These are phyloP conservation scores for Gynandropsis gynandra DNA, from an alignment of 345 rosid species.

Conservation along the genomic window DNA sequence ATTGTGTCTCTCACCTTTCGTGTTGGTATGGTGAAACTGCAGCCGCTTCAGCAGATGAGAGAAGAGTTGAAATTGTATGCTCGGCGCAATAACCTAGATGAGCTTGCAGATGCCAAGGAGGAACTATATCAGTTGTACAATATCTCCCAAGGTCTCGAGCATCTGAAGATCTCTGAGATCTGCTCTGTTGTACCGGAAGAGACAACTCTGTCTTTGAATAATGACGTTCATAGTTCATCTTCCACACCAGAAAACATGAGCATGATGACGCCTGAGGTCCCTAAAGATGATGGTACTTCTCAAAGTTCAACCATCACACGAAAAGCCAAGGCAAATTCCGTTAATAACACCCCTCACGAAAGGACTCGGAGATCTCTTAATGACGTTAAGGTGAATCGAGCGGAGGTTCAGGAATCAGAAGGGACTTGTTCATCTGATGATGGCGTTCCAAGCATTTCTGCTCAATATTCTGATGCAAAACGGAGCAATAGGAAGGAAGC, in stretches of 20 bases:
- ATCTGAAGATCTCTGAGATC: slow-evolving; percentile 47
- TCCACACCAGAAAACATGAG: slow-evolving; percentile 19
- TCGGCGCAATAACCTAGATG: slow-evolving; percentile 48
- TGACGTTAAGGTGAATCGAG: slow-evolving; percentile 20
- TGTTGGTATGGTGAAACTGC: slow-evolving; percentile 18
- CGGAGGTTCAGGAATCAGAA: slow-evolving; percentile 19
- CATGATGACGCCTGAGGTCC: slow-evolving; percentile 19
- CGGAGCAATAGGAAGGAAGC: slow-evolving; percentile 36
- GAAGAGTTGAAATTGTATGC: slow-evolving; percentile 69
- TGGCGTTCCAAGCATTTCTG: slow-evolving; percentile 43
- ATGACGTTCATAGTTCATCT: slow-evolving; percentile 19
- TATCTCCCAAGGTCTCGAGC: slow-evolving; percentile 44
- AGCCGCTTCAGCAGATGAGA: slow-evolving; percentile 65
- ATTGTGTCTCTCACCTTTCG: background rate
- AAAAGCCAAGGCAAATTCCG: slow-evolving; percentile 14
- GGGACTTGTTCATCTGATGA: slow-evolving; percentile 55
- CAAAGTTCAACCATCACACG: slow-evolving; percentile 13
- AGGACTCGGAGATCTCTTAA: slow-evolving; percentile 21
- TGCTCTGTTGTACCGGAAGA: slow-evolving; percentile 54
- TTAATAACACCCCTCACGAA: slow-evolving; percentile 10
- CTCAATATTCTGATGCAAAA: slow-evolving; percentile 31
- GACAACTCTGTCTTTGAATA: slow-evolving; percentile 5
- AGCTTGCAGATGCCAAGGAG: slow-evolving; percentile 41
- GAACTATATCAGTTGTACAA: slow-evolving; percentile 51
- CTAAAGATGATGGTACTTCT: slow-evolving; percentile 10